phyloP scores from a whole-genome alignment of 169 alveolate genomes.

The Cytauxzoon felis region DNA sequence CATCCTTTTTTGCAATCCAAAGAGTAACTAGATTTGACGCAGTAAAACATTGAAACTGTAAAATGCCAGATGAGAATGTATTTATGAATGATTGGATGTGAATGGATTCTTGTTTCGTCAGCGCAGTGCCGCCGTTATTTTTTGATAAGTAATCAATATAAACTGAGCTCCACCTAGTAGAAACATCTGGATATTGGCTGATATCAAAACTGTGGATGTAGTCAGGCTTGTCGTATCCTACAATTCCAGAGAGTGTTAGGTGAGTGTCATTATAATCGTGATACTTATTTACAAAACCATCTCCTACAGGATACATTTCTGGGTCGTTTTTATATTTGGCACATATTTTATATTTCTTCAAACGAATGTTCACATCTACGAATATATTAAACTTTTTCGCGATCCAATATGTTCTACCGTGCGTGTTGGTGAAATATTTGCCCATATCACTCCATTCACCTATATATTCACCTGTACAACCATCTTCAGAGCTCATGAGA shows the following conservation, averaged over 20 bases:
- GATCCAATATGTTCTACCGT: too few species aligned
- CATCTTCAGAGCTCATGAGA: slow-evolving; percentile 3
- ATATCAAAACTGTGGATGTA: slow-evolving; percentile 4
- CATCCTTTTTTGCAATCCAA: slow-evolving; percentile 30
- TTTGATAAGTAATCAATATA: too few species aligned
- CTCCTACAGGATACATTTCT: slow-evolving; percentile 11
- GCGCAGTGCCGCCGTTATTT: too few species aligned
- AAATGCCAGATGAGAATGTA: not conserved
- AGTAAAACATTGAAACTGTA: slow-evolving; percentile 17
- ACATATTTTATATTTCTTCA: slow-evolving; percentile 3
- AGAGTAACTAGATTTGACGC: not conserved
- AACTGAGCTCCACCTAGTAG: too few species aligned
- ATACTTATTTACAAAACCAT: slow-evolving; percentile 6
- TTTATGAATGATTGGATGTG: not conserved
- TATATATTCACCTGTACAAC: not conserved
- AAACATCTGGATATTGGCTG: not conserved
- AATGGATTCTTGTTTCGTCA: not conserved
- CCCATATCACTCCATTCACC: slow-evolving; percentile 34
- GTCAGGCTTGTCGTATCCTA: not conserved
- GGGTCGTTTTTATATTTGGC: not conserved
- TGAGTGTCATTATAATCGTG: not conserved
- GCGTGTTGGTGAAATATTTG: slow-evolving; percentile 1
- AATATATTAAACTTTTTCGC: too few species aligned
- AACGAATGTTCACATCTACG: not conserved
- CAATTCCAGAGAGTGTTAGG: not conserved